Percentiles rank a stretch among this genome's conserved stretches.
Evolutionary conservation across 2,329 filamentous ascomycete species (phyloP).

Genomic region (Cordyceps javanica): DNA sequence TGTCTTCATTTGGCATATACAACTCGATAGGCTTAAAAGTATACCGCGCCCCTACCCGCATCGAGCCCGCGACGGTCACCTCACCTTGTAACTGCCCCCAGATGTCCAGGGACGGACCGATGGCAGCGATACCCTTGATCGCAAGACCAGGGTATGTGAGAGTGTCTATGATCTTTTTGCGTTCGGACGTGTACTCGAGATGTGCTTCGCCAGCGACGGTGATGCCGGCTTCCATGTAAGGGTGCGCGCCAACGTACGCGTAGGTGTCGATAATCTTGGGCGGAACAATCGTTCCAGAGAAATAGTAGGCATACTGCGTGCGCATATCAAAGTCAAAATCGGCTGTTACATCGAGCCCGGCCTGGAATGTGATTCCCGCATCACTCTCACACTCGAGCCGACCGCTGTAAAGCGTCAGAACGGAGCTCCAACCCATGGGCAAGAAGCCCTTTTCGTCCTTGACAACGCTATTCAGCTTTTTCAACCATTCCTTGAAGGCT

Average conservation of each 20-base stretch:
- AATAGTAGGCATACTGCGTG: conserved; percentile 17
- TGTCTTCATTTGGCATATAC: background rate
- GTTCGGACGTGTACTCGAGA: background rate
- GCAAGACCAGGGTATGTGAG: conserved; percentile 14
- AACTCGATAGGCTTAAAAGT: background rate
- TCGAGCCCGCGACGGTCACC: conserved; percentile 2
- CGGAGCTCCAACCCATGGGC: conserved; percentile 11
- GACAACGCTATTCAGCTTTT: conserved; percentile 15
- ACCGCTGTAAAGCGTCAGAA: conserved; percentile 12
- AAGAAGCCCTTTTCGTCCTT: conserved; percentile 12
- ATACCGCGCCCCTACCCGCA: background rate
- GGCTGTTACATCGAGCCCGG: background rate
- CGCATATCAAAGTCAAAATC: conserved; percentile 11
- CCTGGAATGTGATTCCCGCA: background rate
- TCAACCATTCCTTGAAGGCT: conserved; percentile 15
- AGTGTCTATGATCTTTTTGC: conserved; percentile 14
- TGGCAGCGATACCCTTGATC: conserved; percentile 16
- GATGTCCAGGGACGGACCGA: conserved; percentile 17
- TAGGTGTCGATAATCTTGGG: conserved; percentile 13
- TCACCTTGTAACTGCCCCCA: conserved; percentile 11
- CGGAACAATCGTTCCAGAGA: conserved; percentile 12
- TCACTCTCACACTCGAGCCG: conserved; percentile 2
- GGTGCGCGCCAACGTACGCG: conserved; percentile 13
- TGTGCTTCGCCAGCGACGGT: conserved; percentile 13
- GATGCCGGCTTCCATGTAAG: conserved; percentile 7